These are phyloP conservation scores for Tricladium varicosporioides DNA, from an alignment of 2,329 filamentous ascomycete species.

Conservation along the genomic window DNA sequence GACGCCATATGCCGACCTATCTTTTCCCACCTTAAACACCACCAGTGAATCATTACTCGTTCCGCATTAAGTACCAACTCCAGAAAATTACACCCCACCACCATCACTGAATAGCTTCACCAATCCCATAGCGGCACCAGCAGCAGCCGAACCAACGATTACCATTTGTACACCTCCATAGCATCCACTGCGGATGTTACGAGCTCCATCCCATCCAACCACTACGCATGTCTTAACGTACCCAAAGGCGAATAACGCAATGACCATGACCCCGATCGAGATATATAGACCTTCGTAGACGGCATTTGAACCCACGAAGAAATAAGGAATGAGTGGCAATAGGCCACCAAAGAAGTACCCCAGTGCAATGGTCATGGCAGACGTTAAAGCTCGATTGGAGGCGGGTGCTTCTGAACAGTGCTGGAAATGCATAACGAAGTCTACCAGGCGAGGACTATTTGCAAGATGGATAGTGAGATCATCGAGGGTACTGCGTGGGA, in stretches of 20 bases:
- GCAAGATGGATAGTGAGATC: conserved; percentile 36
- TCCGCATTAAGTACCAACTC: too few species aligned
- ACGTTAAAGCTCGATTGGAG: conserved; percentile 36
- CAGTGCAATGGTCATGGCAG: conserved; percentile 53
- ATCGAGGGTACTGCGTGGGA: conserved; percentile 30
- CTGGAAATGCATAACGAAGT: conserved; percentile 41
- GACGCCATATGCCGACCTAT: too few species aligned
- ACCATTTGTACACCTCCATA: conserved; percentile 41
- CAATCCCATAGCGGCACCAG: conserved; percentile 39
- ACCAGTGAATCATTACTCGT: too few species aligned
- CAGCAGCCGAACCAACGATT: conserved; percentile 38
- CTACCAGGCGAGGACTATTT: conserved; percentile 33
- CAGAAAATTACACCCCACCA: conserved; percentile 4
- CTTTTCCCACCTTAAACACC: too few species aligned
- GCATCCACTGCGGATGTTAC: conserved; percentile 27
- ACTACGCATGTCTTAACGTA: conserved; percentile 60
- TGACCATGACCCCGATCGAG: conserved; percentile 58
- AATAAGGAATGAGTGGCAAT: conserved; percentile 55
- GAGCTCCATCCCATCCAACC: conserved; percentile 35
- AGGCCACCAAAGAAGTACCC: conserved; percentile 58
- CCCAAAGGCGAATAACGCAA: conserved; percentile 63
- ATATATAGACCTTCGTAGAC: conserved; percentile 51
- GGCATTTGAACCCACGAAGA: conserved; percentile 41
- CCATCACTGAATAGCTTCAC: conserved; percentile 33
- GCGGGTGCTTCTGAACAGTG: conserved; percentile 32